A percentile compares a stretch with the other conserved stretches of the same genome.
Conservation (phyloP, 768 basidiomycete genomes). For the Nidularia pulvinata region DNA sequence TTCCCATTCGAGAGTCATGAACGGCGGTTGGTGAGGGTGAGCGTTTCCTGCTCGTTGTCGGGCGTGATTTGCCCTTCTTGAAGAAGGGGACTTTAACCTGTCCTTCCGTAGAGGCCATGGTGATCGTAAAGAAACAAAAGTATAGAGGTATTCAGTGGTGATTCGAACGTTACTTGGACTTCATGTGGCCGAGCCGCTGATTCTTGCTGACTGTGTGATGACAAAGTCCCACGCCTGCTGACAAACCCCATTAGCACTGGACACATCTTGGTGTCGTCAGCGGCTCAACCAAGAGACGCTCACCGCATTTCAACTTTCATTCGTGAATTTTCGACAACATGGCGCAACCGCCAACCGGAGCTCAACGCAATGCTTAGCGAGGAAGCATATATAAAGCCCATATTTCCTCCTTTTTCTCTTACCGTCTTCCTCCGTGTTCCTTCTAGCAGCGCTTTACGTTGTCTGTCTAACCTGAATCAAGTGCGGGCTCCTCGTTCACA, state of each 20-base stretch:
- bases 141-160: neutral
- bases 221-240: neutral
- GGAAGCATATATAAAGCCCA: neutral
- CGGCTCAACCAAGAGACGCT: no score
- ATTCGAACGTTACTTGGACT: neutral
- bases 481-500: no score
- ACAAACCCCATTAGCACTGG: no score
- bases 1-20: constrained; percentile 17
- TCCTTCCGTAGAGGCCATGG: constrained; percentile 35
- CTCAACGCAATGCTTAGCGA: no score
- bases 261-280: no score
- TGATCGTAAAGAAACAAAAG: neutral
- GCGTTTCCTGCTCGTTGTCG: constrained; percentile 74
- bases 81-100: constrained; percentile 78
- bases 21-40: constrained; percentile 58
- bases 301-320: no score
- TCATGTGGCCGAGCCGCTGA: no score
- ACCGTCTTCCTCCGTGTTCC: neutral
- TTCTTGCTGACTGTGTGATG: no score
- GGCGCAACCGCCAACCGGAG: no score
- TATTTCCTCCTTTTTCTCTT: no score
- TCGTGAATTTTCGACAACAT: neutral
- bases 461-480: no score
- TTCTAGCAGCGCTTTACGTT: no score
- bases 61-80: constrained; percentile 78